phyloP scores from a whole-genome alignment of 2,329 filamentous ascomycete species.

The Xylariales sp. region DNA sequence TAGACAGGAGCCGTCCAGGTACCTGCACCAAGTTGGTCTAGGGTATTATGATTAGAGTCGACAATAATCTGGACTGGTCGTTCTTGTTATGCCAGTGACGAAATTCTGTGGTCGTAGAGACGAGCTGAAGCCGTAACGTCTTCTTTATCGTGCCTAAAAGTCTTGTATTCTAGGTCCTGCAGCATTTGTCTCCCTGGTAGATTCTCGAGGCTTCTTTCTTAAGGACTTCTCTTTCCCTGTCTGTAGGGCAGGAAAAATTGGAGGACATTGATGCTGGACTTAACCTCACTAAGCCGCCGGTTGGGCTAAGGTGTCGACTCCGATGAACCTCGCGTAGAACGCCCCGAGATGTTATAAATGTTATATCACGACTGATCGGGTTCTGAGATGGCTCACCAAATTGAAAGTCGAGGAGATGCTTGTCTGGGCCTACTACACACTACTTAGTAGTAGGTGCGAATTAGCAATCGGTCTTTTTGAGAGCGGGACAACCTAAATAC shows the following conservation, averaged over 20 bases:
- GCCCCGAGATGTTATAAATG: background rate
- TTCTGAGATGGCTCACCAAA: background rate
- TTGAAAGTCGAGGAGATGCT: background rate
- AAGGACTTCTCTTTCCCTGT: background rate
- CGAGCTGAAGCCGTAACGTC: background rate
- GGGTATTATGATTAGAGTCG: too few relatives aligned
- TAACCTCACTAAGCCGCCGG: background rate
- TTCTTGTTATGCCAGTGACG: background rate
- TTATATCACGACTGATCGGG: background rate
- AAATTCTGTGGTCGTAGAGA: background rate
- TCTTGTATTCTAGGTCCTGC: background rate
- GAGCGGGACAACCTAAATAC: background rate
- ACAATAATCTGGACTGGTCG: background rate
- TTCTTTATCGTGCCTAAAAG: background rate
- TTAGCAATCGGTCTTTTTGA: background rate
- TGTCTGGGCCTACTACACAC: too few relatives aligned
- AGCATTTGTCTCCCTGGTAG: background rate
- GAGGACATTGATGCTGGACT: background rate
- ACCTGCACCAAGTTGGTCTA: too few relatives aligned
- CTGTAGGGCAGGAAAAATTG: background rate
- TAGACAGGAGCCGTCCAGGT: too few relatives aligned
- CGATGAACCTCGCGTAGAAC: background rate
- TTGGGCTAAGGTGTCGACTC: background rate
- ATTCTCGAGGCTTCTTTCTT: slow-evolving; percentile 1
- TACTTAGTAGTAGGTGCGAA: background rate